Base-by-base conservation (phyloP, 129 eudicot genomes). In the Solidago caesia region DNA sequence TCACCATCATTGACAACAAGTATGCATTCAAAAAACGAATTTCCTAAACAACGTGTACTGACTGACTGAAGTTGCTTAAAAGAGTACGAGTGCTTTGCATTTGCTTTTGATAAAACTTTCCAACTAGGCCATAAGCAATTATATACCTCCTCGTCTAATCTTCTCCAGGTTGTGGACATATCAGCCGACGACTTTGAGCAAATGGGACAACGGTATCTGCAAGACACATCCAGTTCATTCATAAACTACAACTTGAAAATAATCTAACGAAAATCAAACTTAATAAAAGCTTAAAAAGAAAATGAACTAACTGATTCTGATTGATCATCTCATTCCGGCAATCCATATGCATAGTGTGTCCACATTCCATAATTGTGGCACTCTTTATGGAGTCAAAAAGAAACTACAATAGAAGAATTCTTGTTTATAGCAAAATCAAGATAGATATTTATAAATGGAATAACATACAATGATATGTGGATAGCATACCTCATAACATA, bases 141-240 rank as follows among this genome's bases (percentile, higher is more conserved):
- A 43, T 43, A 66, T 83, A 92, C 98, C 96, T 93, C 98, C 67
- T 62, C 49, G 63, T 93, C 98, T 81, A 93, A 52, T 88, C 90
- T 83, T 84, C 61, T 78, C 96, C 96, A 93, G 13, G 75, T 66
- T 48, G 14, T 15, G 33, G 89, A 42, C 96, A 90, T 83, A 79
- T 80, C 73, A 26, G 33, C 13, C 69, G 80, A 76, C 2, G 98
- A 86, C 77, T 90, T 93, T 76, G 86, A 93, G 87, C 98, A 93
- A 44, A 93, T 86, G 70, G 98, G 98, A 80, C 98, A 93, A 62
- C 96, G 96, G 49, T 93, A 93, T 83, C 98, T 93, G 78, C 59
- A 79, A 64, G 60, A 67, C 15, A 60, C 69, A 63, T 25, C 43
- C 48, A 73, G 15, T 9, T 11, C 60, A 61, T 67, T 51, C 63